A percentile compares a stretch with the other conserved stretches of the same genome.
These are phyloP conservation scores for Rosellinia necatrix DNA, from an alignment of 2,329 filamentous ascomycete species.

Conservation along the genomic window DNA sequence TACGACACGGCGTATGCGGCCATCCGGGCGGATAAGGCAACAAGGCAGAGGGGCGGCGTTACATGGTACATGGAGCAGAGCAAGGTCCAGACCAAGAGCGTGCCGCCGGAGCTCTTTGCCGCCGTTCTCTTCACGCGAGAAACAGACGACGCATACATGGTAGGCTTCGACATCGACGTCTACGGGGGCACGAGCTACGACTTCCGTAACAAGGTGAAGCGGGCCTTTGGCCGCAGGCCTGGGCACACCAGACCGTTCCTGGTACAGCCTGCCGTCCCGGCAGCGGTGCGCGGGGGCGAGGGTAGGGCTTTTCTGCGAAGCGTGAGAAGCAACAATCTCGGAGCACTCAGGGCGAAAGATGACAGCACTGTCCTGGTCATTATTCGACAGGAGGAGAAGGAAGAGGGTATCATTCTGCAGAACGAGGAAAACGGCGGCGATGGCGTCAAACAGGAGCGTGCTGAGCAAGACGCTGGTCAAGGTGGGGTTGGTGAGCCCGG, in stretches of 20 bases:
- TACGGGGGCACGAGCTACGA: background rate
- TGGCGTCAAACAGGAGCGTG: too few species aligned
- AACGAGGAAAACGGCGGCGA: background rate
- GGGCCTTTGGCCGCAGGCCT: background rate
- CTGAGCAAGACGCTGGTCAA: too few species aligned
- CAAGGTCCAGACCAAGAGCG: background rate
- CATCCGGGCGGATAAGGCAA: background rate
- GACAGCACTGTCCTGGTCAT: background rate
- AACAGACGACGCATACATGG: background rate
- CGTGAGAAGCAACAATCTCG: background rate
- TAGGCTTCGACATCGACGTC: background rate
- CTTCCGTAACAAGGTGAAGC: background rate
- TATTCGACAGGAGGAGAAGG: background rate
- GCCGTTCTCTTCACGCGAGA: background rate
- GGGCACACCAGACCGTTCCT: background rate
- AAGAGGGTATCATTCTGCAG: background rate
- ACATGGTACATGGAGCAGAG: background rate
- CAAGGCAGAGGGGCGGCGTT: background rate
- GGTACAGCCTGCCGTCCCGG: background rate
- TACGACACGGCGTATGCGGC: background rate
- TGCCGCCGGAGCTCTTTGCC: background rate
- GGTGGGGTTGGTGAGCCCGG: too few species aligned
- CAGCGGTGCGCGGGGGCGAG: background rate
- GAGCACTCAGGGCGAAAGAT: background rate
- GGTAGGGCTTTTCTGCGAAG: background rate